phyloP scores from a whole-genome alignment of 2,329 filamentous ascomycete species.

The Fusarium humuli region DNA sequence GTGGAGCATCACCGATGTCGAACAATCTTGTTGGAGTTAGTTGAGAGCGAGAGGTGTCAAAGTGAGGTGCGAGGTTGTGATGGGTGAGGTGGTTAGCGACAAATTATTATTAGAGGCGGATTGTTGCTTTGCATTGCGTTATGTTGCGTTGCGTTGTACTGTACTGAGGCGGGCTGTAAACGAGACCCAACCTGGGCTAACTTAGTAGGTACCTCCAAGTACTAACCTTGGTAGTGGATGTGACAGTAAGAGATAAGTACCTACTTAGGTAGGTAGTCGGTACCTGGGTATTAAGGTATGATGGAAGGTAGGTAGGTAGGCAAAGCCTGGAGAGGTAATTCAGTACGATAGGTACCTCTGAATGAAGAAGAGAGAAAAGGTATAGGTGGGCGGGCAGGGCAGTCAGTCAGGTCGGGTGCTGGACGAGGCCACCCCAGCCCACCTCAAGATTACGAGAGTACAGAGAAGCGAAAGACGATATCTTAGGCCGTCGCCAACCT shows the following conservation, averaged over 20 bases:
- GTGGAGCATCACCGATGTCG: slow-evolving; percentile 46
- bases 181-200: neutral
- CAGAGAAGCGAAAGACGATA: slow-evolving; percentile 30
- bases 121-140: slow-evolving; percentile 12
- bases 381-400: no score
- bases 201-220: neutral
- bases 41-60: slow-evolving; percentile 11
- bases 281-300: neutral
- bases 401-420: neutral
- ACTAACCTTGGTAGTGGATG: neutral
- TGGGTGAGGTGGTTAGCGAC: slow-evolving; percentile 34
- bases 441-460: slow-evolving; percentile 36
- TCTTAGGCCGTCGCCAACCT: slow-evolving; percentile 39
- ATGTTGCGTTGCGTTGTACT: slow-evolving; percentile 6
- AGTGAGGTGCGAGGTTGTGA: neutral
- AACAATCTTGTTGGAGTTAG: slow-evolving; percentile 27
- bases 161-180: slow-evolving; percentile 7
- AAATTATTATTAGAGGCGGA: slow-evolving; percentile 18
- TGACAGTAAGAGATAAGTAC: neutral
- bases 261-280: no score
- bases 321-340: no score
- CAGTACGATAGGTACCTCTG: no score
- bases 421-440: slow-evolving; percentile 24
- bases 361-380: no score
- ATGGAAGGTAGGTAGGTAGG: neutral